Conservation (phyloP, 306 rosid genomes). For the Cicer chorassanicum region DNA sequence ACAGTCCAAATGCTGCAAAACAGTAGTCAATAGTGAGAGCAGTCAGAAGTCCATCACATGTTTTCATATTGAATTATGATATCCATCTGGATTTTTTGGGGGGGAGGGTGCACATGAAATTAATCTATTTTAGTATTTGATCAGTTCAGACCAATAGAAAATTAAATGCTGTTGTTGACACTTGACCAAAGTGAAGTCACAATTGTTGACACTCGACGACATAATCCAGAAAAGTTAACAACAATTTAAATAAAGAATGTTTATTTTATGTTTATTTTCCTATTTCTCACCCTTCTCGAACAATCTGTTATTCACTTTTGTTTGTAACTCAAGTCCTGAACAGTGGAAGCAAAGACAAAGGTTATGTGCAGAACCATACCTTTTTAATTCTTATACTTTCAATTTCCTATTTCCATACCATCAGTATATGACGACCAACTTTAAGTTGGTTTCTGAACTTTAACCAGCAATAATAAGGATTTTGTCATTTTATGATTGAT, state of each 20-base stretch:
- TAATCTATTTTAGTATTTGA: constrained; percentile 29
- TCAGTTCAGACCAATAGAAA: constrained; percentile 1
- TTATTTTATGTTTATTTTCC: neutral
- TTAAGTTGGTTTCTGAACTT: constrained; percentile 33
- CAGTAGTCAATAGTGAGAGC: constrained; percentile 43
- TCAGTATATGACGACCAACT: constrained; percentile 33
- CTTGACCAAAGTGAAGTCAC: constrained; percentile 1
- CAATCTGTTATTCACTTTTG: constrained; percentile 6
- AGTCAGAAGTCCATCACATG: constrained; percentile 33
- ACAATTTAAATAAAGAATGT: neutral
- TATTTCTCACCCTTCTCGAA: neutral
- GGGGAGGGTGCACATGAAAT: constrained; percentile 1
- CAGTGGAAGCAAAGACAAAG: constrained; percentile 3
- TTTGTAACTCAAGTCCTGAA: constrained; percentile 23
- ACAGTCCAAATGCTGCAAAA: constrained; percentile 96
- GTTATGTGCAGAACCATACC: constrained; percentile 22
- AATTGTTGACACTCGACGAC: neutral
- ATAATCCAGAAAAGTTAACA: constrained; percentile 22
- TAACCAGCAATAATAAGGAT: constrained; percentile 1
- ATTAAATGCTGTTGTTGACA: neutral
- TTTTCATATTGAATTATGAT: constrained; percentile 32
- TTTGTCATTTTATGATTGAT: constrained; percentile 32
- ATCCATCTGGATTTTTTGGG: neutral
- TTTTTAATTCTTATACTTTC: constrained; percentile 24
- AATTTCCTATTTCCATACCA: constrained; percentile 27